Evolutionary conservation across 1,284 basidiomycete species (phyloP), one percentile per base, ranked within the genome.

Genomic region (Sporisorium scitamineum): DNA sequence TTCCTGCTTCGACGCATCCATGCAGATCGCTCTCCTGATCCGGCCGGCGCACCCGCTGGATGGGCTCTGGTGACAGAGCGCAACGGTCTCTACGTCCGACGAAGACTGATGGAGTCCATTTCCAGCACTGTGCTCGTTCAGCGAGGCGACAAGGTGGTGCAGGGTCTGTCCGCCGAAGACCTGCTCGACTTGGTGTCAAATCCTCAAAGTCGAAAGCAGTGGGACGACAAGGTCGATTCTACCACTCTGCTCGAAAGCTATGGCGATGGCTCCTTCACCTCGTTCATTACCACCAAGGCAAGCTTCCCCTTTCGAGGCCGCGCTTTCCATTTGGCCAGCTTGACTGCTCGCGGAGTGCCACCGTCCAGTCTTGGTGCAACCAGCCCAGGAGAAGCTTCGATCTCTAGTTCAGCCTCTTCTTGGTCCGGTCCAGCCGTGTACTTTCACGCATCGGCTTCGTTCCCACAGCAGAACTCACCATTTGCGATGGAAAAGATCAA

Each of bases 151-250:
- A 93, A 94, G 85, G 94, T 99, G 68, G 92, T 99, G 52, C 93
- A 98, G 84, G 95, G 96, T 1, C 90, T 97, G 10, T 93, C 94
- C 0, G 95, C 95, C 0, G 96, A 97, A 80, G 96, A 99, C 82
- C 57, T 86, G 50, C 88, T 93, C 14, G 88, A 95, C 24, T 89
- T 89, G 7, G 91, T 92, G 62, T 90, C 90, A 24, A 90, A 91
- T n/a, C 64, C 81, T 11, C 75, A 79, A 8, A 92, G 90, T 73
- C 89, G 93, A 60, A 91, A 90, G 83, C 88, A 89, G 50, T 97
- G 94, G 94, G 94, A 97, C 81, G 91, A 94, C 67, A 88, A 91
- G 39, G 90, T 94, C 79, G 93, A 92, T 68, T 90, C 90, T 14
- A 90, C 89, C 2, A 88, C 87, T 10, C 86, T 91, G 1, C 88